Base-by-base conservation (phyloP, 2,329 filamentous ascomycete genomes). In the Claviceps monticola region DNA sequence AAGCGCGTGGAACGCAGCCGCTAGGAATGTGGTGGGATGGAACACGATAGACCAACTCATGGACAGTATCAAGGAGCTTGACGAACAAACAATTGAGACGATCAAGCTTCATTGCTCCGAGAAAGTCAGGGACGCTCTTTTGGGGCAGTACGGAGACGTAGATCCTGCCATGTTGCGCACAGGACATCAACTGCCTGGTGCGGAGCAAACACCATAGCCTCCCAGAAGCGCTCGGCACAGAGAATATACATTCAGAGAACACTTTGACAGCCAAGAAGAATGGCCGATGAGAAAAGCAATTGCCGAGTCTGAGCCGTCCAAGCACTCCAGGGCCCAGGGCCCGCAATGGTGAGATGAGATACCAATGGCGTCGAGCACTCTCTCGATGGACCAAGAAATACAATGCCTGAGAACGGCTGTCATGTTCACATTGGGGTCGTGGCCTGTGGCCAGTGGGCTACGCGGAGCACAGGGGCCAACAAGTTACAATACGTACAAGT, bases 1-100 rank as follows among this genome's bases (percentile, higher is more conserved):
- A 3, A 66, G 64, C 53, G 60, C 62, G 11, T 68, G 66, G 65
- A 68, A 68, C 47, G 58, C 61, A 26, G 65, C 61, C 0, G 66
- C 65, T 3, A 65, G 64, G 51, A 67, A 68, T 42, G 63, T 67
- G 9, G 65, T 69, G 23, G 58, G 62, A 45, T 68, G 67, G 66
- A 55, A 62, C 29, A 61, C 56, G 36, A 57, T 68, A 51, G 56
- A 53, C 23, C 51, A 54, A 9, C 56, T 68, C 52, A 57, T 61
- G 19, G 52, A 59, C 23, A 55, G 49, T 3, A 61, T 69, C 19
- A 44, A 56, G 38, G 57, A 62, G 9, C 54, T 57, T 16, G 65
- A 69, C 50, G 58, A 48, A 4, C 57, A 59, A 37, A 29, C 66
- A 23, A 51, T 54, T 8, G 47, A 50, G 3, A 50, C 59, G 9